Percentiles rank a stretch among this genome's conserved stretches.
These are phyloP conservation scores for Xerocomus minutiporus DNA, from an alignment of 1,284 basidiomycete species.

Conservation along the genomic window DNA sequence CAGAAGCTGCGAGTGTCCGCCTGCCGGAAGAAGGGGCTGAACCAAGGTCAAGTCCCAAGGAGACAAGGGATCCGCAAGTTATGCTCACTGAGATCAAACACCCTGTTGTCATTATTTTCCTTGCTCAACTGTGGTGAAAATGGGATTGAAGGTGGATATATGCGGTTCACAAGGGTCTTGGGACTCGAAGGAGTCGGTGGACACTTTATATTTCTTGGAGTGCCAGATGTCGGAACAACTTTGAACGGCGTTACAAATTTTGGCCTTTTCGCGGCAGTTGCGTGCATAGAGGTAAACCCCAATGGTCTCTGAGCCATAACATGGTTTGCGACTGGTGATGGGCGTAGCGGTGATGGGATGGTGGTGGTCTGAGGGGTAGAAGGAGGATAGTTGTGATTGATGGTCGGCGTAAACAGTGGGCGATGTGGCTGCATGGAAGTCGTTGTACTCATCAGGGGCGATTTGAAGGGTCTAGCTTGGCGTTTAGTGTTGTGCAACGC, in stretches of 20 bases:
- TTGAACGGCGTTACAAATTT: slow-evolving; percentile 73
- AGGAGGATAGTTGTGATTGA: slow-evolving; percentile 35
- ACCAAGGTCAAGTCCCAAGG: slow-evolving; percentile 2
- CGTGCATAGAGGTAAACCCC: slow-evolving; percentile 34
- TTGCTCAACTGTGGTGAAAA: slow-evolving; percentile 8
- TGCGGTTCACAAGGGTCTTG: slow-evolving; percentile 8
- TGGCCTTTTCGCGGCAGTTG: slow-evolving; percentile 30
- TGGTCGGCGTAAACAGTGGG: slow-evolving; percentile 6
- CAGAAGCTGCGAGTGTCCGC: slow-evolving; percentile 45
- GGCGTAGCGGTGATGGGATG: slow-evolving; percentile 20
- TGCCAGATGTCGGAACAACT: slow-evolving; percentile 38
- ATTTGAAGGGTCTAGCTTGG: slow-evolving; percentile 51
- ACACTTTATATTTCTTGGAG: slow-evolving; percentile 3
- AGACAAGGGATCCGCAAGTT: neutral
- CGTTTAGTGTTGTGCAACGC: slow-evolving; percentile 19
- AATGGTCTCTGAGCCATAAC: slow-evolving; percentile 16
- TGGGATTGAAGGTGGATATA: slow-evolving; percentile 23
- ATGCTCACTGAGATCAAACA: slow-evolving; percentile 49
- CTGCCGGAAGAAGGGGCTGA: slow-evolving; percentile 42
- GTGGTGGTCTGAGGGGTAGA: slow-evolving; percentile 7
- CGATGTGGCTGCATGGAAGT: slow-evolving; percentile 3
- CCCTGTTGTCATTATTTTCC: slow-evolving; percentile 13
- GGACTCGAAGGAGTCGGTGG: neutral
- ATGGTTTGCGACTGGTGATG: slow-evolving; percentile 15
- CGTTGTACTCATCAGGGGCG: slow-evolving; percentile 40